Percentiles rank a stretch among this genome's conserved stretches.
Evolutionary conservation across 2,329 filamentous ascomycete species (phyloP).

Genomic region (Phaeophleospora eucalypticola): DNA sequence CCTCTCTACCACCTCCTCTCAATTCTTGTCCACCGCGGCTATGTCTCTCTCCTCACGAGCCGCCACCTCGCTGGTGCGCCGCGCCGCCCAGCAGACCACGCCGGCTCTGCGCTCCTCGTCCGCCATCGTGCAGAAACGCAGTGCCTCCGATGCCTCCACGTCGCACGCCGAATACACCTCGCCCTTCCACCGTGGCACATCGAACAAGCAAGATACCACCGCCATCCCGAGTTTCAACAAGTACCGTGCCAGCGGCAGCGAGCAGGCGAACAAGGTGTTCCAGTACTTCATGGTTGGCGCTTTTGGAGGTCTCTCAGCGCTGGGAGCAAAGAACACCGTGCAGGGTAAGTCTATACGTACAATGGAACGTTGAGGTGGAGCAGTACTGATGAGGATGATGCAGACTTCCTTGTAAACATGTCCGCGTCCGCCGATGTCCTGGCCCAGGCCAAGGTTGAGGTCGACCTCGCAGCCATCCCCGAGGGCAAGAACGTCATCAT

Average conservation of each 20-base stretch:
- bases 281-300: constrained; percentile 98
- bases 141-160: constrained; percentile 31
- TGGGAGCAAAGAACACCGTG: constrained; percentile 95
- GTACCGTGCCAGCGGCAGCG: constrained; percentile 69
- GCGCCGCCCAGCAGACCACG: constrained; percentile 45
- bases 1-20: background rate
- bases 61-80: constrained; percentile 45
- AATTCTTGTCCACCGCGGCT: constrained; percentile 30
- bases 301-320: constrained; percentile 85
- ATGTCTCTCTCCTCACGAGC: constrained; percentile 49
- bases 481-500: constrained; percentile 99
- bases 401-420: constrained; percentile 99
- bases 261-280: constrained; percentile 78
- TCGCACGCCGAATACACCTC: constrained; percentile 45
- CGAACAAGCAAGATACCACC: constrained; percentile 48
- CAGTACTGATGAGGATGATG: background rate
- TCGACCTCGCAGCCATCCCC: constrained; percentile 85
- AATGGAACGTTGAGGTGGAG: background rate
- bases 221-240: constrained; percentile 86
- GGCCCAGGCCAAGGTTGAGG: constrained; percentile 99
- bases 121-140: constrained; percentile 41
- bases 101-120: constrained; percentile 43
- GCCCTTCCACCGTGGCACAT: constrained; percentile 51
- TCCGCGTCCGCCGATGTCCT: constrained; percentile 96
- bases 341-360: constrained; percentile 64